Conservation (phyloP, 345 rosid species). For the Gossypium herbaceum region DNA sequence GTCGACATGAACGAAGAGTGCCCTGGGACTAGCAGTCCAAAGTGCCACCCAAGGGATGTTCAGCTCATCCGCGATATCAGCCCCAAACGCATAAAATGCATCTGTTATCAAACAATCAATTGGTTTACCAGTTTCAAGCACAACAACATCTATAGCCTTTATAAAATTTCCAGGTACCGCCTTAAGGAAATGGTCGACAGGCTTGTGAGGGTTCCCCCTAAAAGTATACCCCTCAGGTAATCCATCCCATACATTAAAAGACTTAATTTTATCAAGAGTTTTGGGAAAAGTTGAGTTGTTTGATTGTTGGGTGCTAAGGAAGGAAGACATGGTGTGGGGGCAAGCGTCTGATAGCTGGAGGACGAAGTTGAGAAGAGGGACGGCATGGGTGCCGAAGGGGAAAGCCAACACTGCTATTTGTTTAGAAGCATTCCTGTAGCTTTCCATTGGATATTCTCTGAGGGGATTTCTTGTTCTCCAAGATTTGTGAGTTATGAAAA, state of each 20-base stretch:
- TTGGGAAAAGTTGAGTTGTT: slow-evolving; percentile 21
- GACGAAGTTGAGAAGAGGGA: slow-evolving; percentile 29
- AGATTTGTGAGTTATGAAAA: not conserved
- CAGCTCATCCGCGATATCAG: slow-evolving; percentile 39
- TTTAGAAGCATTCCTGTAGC: not conserved
- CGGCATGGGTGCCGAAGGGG: slow-evolving; percentile 37
- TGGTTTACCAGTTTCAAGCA: slow-evolving; percentile 24
- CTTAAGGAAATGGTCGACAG: slow-evolving; percentile 31
- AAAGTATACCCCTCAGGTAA: slow-evolving; percentile 29
- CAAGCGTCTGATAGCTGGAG: slow-evolving; percentile 14
- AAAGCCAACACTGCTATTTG: slow-evolving; percentile 37
- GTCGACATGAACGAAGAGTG: slow-evolving; percentile 36
- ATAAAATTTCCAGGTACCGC: slow-evolving; percentile 33
- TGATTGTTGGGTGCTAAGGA: slow-evolving; percentile 37
- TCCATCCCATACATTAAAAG: slow-evolving; percentile 34
- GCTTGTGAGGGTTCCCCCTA: slow-evolving; percentile 29
- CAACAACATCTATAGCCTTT: slow-evolving; percentile 25
- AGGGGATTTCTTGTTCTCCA: not conserved
- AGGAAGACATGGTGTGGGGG: slow-evolving; percentile 27
- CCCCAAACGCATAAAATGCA: slow-evolving; percentile 50
- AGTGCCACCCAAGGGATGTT: slow-evolving; percentile 46
- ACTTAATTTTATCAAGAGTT: slow-evolving; percentile 13
- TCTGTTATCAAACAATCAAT: slow-evolving; percentile 42
- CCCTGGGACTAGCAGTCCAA: slow-evolving; percentile 47
- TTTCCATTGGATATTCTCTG: not conserved